phyloP scores from a whole-genome alignment of 2,329 filamentous ascomycete genomes.

The Fusarium equiseti region DNA sequence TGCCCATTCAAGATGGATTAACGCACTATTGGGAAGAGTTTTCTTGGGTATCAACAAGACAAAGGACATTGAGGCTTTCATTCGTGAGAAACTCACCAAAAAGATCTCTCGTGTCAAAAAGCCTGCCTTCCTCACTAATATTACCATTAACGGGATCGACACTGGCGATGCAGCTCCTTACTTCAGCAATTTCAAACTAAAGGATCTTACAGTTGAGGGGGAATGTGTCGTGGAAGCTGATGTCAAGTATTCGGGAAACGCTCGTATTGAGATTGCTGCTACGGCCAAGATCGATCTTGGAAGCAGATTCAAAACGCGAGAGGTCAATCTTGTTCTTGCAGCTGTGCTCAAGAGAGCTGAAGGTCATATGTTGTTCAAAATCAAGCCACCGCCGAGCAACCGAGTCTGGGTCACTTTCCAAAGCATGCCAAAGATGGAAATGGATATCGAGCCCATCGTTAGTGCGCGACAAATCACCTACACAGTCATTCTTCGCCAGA shows the following conservation, averaged over 20 bases:
- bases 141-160: conserved; percentile 85
- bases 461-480: conserved; percentile 97
- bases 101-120: conserved; percentile 96
- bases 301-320: conserved; percentile 85
- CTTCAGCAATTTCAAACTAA: conserved; percentile 88
- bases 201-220: conserved; percentile 90
- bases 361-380: conserved; percentile 84
- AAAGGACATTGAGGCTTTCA: conserved; percentile 79
- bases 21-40: conserved; percentile 87
- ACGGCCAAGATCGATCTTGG: conserved; percentile 93
- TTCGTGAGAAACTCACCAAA: conserved; percentile 90
- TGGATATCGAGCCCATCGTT: conserved; percentile 95
- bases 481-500: conserved; percentile 88
- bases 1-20: conserved; percentile 90
- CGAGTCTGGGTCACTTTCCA: conserved; percentile 96
- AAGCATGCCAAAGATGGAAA: conserved; percentile 91
- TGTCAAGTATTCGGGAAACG: conserved; percentile 88
- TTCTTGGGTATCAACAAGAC: conserved; percentile 93
- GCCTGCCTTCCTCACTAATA: conserved; percentile 87
- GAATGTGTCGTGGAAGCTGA: conserved; percentile 90
- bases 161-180: conserved; percentile 89
- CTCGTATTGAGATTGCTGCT: conserved; percentile 90
- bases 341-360: conserved; percentile 87
- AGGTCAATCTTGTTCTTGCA: conserved; percentile 89
- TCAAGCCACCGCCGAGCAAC: conserved; percentile 96